Conservation (phyloP, 2,329 filamentous ascomycete genomes). For the Geosmithia flava region DNA sequence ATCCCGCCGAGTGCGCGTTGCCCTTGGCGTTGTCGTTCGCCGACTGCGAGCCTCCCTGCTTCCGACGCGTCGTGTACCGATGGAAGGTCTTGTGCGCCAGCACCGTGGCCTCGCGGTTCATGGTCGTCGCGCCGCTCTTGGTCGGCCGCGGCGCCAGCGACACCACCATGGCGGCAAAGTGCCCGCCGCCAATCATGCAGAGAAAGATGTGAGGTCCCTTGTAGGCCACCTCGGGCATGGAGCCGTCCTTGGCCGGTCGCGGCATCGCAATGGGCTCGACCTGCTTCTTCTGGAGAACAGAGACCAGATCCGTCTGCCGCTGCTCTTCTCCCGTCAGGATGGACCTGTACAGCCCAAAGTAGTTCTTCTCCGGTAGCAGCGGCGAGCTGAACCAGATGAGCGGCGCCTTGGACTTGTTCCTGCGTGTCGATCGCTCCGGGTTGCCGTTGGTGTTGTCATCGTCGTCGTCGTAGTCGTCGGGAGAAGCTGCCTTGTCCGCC, state of each 20-base stretch:
- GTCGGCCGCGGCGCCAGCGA: conserved; percentile 70
- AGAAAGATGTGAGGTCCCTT: conserved; percentile 81
- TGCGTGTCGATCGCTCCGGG: conserved; percentile 19
- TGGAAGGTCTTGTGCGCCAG: conserved; percentile 97
- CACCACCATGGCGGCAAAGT: conserved; percentile 95
- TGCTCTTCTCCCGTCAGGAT: conserved; percentile 65
- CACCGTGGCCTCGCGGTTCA: conserved; percentile 77
- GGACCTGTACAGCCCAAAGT: conserved; percentile 74
- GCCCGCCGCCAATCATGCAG: conserved; percentile 96
- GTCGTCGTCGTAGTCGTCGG: conserved; percentile 32
- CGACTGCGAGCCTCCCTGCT: conserved; percentile 91
- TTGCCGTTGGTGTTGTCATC: conserved; percentile 5
- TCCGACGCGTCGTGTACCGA: conserved; percentile 87
- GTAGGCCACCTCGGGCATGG: conserved; percentile 39
- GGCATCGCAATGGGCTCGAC: conserved; percentile 42
- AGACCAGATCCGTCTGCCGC: conserved; percentile 45
- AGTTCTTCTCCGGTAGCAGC: conserved; percentile 61
- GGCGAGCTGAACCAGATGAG: conserved; percentile 78
- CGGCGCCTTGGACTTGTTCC: conserved; percentile 58
- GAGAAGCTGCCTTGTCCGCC: conserved; percentile 33
- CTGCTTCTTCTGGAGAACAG: conserved; percentile 66
- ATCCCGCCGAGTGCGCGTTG: conserved; percentile 84
- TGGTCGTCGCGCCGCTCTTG: conserved; percentile 54
- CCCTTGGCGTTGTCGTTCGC: conserved; percentile 92
- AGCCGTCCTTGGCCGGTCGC: conserved; percentile 53